A percentile compares a stretch with the other conserved stretches of the same genome.
phyloP scores from a whole-genome alignment of 495 filamentous ascomycete genomes.

The Penicillium alfredii region DNA sequence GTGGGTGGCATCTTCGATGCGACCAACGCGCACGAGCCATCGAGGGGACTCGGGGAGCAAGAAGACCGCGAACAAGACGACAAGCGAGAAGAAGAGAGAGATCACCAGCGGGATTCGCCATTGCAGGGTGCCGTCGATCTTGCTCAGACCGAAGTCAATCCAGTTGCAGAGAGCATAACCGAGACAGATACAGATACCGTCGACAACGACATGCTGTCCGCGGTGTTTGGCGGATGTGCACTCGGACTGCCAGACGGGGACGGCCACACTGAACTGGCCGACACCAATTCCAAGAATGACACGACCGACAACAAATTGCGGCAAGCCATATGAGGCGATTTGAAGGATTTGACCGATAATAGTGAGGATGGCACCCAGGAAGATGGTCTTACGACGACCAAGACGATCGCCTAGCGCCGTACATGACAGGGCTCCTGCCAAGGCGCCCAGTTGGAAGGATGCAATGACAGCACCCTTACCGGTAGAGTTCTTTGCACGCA shows the following conservation, averaged over 20 bases:
- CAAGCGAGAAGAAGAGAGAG: slow-evolving; percentile 44
- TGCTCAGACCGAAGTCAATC: slow-evolving; percentile 53
- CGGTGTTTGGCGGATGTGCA: slow-evolving; percentile 22
- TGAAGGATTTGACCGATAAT: slow-evolving; percentile 48
- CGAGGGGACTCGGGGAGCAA: slow-evolving; percentile 50
- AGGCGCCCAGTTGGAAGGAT: slow-evolving; percentile 39
- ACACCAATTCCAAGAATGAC: slow-evolving; percentile 49
- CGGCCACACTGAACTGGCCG: slow-evolving; percentile 50
- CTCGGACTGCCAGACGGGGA: slow-evolving; percentile 45
- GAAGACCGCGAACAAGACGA: slow-evolving; percentile 34
- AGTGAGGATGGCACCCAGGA: slow-evolving; percentile 41
- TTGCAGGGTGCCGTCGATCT: slow-evolving; percentile 31
- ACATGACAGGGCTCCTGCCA: slow-evolving; percentile 36
- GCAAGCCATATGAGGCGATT: slow-evolving; percentile 34
- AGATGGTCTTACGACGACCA: slow-evolving; percentile 51
- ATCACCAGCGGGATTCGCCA: slow-evolving; percentile 47
- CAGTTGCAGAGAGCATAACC: slow-evolving; percentile 59
- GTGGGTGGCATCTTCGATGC: slow-evolving; percentile 24
- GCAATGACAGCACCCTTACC: slow-evolving; percentile 37
- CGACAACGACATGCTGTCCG: slow-evolving; percentile 39
- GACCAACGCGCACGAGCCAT: slow-evolving; percentile 35
- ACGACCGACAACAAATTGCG: slow-evolving; percentile 35
- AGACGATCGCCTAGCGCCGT: slow-evolving; percentile 40
- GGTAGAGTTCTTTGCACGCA: slow-evolving; percentile 24
- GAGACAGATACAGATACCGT: slow-evolving; percentile 49